phyloP scores from a whole-genome alignment of 345 rosid species.

The Euphorbia peplus region DNA sequence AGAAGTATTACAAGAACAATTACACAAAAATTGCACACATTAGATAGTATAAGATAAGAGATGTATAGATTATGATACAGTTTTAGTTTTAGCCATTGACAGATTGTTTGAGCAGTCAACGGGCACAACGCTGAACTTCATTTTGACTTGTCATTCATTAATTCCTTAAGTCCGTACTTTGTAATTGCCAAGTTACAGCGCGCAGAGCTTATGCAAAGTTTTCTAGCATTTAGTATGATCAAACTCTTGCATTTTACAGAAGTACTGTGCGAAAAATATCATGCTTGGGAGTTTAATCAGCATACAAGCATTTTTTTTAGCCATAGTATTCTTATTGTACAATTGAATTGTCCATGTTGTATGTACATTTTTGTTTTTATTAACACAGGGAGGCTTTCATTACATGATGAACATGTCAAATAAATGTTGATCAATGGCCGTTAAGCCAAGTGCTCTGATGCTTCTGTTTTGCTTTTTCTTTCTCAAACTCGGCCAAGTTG shows the following conservation, averaged over 20 bases:
- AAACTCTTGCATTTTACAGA: background rate
- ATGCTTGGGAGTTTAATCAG: too few relatives aligned
- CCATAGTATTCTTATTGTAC: too few relatives aligned
- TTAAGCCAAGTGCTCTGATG: conserved; percentile 29
- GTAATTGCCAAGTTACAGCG: background rate
- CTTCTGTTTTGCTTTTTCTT: conserved; percentile 45
- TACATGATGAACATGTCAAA: background rate
- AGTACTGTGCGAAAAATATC: background rate
- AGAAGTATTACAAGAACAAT: background rate
- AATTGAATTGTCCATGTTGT: too few relatives aligned
- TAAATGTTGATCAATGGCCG: background rate
- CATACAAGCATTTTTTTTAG: too few relatives aligned
- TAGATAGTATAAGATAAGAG: background rate
- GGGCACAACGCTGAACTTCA: background rate
- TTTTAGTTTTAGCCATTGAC: background rate
- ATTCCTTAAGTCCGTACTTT: background rate
- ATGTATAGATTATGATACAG: background rate
- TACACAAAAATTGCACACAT: background rate
- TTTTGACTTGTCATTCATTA: background rate
- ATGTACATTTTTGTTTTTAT: too few relatives aligned
- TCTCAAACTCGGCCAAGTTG: conserved; percentile 53
- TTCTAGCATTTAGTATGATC: too few relatives aligned
- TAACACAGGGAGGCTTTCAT: background rate
- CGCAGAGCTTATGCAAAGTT: background rate
- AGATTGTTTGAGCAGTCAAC: background rate